A percentile compares a stretch with the other conserved stretches of the same genome.
phyloP scores from a whole-genome alignment of 768 basidiomycete genomes.

The Chalciporus chontae region DNA sequence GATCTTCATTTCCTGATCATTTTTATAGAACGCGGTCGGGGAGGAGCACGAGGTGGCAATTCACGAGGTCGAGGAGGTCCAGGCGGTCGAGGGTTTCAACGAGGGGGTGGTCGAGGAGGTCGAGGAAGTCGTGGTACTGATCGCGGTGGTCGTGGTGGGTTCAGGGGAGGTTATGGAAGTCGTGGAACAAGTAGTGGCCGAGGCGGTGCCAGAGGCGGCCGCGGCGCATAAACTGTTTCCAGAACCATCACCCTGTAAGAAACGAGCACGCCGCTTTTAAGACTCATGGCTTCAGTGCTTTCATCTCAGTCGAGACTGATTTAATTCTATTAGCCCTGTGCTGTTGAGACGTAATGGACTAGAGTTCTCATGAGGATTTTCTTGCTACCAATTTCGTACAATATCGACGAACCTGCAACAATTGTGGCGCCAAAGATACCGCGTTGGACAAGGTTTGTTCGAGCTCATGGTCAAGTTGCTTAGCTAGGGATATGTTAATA shows the following conservation, averaged over 20 bases:
- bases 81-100: conserved; percentile 32
- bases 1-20: conserved; percentile 27
- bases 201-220: conserved; percentile 42
- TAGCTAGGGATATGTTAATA: conserved; percentile 12
- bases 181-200: conserved; percentile 44
- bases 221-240: conserved; percentile 41
- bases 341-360: conserved; percentile 49
- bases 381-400: too few relatives aligned
- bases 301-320: conserved; percentile 46
- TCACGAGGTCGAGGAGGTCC: conserved; percentile 25
- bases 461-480: conserved; percentile 19
- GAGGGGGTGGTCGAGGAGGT: conserved; percentile 37
- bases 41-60: conserved; percentile 22
- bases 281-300: conserved; percentile 43
- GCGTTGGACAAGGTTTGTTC: conserved; percentile 33
- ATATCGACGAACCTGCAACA: conserved; percentile 45
- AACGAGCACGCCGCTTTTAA: background rate
- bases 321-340: conserved; percentile 49
- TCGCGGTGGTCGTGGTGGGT: conserved; percentile 45
- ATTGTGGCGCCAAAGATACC: conserved; percentile 41
- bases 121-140: conserved; percentile 37
- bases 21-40: conserved; percentile 45
- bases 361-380: background rate
- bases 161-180: conserved; percentile 44
- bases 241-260: too few relatives aligned